Evolutionary conservation across 2,329 filamentous ascomycete species (phyloP).

Genomic region (Nemania serpens): DNA sequence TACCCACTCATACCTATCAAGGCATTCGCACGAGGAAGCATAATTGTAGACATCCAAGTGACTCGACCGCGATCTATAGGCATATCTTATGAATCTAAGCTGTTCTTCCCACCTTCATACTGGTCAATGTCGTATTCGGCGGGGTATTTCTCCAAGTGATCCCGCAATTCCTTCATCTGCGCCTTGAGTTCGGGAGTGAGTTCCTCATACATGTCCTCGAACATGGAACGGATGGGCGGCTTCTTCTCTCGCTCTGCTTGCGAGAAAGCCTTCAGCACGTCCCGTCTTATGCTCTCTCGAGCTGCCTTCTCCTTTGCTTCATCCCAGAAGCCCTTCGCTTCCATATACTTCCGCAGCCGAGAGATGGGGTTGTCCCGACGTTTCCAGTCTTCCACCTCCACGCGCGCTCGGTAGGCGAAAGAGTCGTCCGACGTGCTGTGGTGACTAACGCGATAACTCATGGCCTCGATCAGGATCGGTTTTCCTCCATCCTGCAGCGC

Average conservation of each 20-base stretch:
- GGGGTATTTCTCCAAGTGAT: slow-evolving; percentile 83
- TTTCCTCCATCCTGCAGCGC: slow-evolving; percentile 80
- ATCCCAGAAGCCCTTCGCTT: slow-evolving; percentile 81
- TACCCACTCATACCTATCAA: slow-evolving; percentile 9
- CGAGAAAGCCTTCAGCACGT: slow-evolving; percentile 82
- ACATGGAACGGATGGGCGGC: slow-evolving; percentile 72
- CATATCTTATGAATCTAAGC: slow-evolving; percentile 49
- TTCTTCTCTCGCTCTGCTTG: slow-evolving; percentile 83
- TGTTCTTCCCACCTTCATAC: slow-evolving; percentile 74
- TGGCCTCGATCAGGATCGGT: slow-evolving; percentile 88
- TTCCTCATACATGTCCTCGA: slow-evolving; percentile 88
- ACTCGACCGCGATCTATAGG: neutral
- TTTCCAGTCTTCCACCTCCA: slow-evolving; percentile 97
- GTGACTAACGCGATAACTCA: slow-evolving; percentile 97
- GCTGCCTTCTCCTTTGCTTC: slow-evolving; percentile 79
- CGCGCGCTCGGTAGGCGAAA: slow-evolving; percentile 89
- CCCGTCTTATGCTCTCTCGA: slow-evolving; percentile 68
- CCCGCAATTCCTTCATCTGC: slow-evolving; percentile 76
- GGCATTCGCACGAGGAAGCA: neutral
- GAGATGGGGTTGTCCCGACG: slow-evolving; percentile 87
- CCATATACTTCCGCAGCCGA: slow-evolving; percentile 86
- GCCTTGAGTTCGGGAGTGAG: slow-evolving; percentile 76
- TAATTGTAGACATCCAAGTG: neutral
- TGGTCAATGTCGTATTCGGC: slow-evolving; percentile 85
- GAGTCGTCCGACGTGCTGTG: slow-evolving; percentile 97